Percentiles rank a stretch among this genome's conserved stretches.
Evolutionary conservation across 2,329 filamentous ascomycete genomes (phyloP).

Genomic region (Fusarium sp.): DNA sequence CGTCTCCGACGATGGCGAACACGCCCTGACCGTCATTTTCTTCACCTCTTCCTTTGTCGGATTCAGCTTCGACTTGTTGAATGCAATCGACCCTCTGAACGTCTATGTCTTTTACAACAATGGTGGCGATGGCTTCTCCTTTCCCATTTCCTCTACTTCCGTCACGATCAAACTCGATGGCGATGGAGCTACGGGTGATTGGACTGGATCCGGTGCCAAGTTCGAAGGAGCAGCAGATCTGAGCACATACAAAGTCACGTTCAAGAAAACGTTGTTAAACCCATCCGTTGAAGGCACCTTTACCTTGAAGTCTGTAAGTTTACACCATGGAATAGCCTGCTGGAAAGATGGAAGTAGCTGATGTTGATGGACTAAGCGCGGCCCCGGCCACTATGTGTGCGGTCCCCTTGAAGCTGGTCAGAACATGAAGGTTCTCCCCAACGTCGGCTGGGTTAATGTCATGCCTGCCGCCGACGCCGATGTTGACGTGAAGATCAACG

Average conservation of each 20-base stretch:
- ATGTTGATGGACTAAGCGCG: background rate
- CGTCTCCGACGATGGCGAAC: background rate
- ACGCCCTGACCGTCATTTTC: background rate
- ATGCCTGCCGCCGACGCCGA: background rate
- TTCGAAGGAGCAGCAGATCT: background rate
- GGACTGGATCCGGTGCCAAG: background rate
- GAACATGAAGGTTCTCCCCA: background rate
- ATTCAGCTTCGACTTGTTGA: background rate
- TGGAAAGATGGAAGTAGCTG: background rate
- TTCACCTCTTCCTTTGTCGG: background rate
- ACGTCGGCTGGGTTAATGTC: background rate
- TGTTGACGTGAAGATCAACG: background rate
- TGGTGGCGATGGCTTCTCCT: background rate
- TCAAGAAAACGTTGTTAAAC: background rate
- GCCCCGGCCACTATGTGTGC: background rate
- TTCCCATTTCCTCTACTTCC: rapidly evolving
- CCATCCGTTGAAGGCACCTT: background rate
- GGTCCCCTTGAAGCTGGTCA: background rate
- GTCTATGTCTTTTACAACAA: background rate
- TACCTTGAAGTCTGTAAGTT: background rate
- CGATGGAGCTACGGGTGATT: background rate
- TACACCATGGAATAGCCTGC: rapidly evolving
- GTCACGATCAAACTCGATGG: background rate
- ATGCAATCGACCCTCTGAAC: background rate
- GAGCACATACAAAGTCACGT: background rate